phyloP scores from a whole-genome alignment of 208 protist genomes.

The Leishmania tarentolae region DNA sequence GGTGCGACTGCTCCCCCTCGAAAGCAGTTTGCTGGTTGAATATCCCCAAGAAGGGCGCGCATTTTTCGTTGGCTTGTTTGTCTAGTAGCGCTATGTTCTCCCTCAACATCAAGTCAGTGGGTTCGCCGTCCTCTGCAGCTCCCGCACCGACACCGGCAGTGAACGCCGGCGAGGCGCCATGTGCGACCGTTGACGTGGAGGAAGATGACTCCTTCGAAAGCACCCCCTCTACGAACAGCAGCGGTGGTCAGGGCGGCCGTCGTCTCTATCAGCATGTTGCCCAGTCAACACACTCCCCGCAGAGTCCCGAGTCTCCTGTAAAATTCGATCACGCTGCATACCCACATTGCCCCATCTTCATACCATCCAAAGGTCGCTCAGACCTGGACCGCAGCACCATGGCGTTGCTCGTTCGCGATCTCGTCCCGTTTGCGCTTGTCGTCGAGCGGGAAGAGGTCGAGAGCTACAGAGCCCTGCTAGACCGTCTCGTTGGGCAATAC shows the following conservation, averaged over 20 bases:
- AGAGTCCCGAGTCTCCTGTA: constrained; percentile 4
- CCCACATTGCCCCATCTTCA: constrained; percentile 82
- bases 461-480: constrained; percentile 59
- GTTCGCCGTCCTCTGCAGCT: constrained; percentile 1
- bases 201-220: constrained; percentile 22
- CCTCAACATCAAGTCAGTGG: constrained; percentile 23
- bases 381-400: constrained; percentile 67
- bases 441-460: constrained; percentile 69
- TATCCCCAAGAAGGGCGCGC: neutral
- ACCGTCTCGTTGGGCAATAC: constrained; percentile 53
- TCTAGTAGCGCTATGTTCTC: constrained; percentile 11
- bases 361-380: constrained; percentile 75
- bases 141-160: neutral
- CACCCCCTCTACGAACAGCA: constrained; percentile 21
- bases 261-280: neutral
- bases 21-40: neutral
- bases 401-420: constrained; percentile 59
- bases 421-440: constrained; percentile 79
- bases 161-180: constrained; percentile 7
- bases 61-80: constrained; percentile 1
- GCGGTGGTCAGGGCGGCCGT: neutral
- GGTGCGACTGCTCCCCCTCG: neutral
- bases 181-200: constrained; percentile 11
- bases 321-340: constrained; percentile 31
- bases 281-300: constrained; percentile 1